A percentile compares a stretch with the other conserved stretches of the same genome.
Evolutionary conservation across 345 rosid species (phyloP).

Genomic region (Gossypium australe): DNA sequence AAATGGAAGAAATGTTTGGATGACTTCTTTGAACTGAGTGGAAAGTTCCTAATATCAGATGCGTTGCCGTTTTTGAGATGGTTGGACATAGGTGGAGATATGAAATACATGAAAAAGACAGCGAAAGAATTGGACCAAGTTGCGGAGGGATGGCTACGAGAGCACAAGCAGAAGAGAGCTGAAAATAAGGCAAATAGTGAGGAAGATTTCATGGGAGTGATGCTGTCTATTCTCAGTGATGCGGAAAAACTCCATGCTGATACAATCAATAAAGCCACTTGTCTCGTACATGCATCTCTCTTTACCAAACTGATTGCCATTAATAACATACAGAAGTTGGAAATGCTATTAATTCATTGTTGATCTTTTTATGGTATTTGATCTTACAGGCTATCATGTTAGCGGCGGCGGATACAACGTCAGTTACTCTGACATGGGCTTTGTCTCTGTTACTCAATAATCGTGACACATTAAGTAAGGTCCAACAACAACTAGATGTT

Average conservation of each 20-base stretch:
- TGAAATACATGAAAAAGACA: conserved; percentile 27
- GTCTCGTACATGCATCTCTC: not conserved
- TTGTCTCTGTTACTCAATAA: conserved; percentile 30
- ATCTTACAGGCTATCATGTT: conserved; percentile 21
- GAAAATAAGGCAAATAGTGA: not conserved
- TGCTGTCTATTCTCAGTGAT: conserved; percentile 16
- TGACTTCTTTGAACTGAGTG: conserved; percentile 7
- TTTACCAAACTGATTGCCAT: too few species aligned
- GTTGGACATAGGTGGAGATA: conserved; percentile 29
- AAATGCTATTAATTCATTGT: too few species aligned
- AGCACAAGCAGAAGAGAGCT: conserved; percentile 20
- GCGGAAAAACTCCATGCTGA: not conserved
- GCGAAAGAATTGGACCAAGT: conserved; percentile 22
- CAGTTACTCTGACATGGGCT: conserved; percentile 24
- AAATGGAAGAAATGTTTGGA: not conserved
- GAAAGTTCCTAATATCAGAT: conserved; percentile 26
- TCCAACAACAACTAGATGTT: conserved; percentile 25
- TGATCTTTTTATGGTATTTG: not conserved
- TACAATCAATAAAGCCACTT: not conserved
- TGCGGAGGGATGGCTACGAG: conserved; percentile 23
- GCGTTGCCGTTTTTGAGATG: conserved; percentile 27
- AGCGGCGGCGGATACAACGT: conserved; percentile 25
- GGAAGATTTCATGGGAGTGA: conserved; percentile 31
- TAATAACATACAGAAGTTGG: too few species aligned
- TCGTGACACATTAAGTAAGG: conserved; percentile 8